phyloP scores from a whole-genome alignment of 164 flowering plant species.

The Umbilicus rupestris region DNA sequence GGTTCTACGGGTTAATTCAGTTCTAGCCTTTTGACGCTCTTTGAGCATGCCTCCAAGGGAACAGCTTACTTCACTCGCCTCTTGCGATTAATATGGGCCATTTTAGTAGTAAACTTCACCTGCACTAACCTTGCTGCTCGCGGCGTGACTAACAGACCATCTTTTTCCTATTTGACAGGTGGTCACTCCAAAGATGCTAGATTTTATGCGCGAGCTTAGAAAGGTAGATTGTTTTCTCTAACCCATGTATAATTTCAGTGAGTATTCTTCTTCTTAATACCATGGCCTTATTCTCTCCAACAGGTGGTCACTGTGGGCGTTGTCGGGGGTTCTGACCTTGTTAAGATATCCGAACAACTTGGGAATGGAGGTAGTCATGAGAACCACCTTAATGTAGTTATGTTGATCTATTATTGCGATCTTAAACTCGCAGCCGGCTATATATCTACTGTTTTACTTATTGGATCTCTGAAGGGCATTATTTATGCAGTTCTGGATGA shows the following conservation, averaged over 20 bases:
- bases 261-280: background rate
- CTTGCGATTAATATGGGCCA: background rate
- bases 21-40: no score
- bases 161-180: conserved; percentile 29
- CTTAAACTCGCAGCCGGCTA: background rate
- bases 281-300: conserved; percentile 10
- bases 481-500: conserved; percentile 58
- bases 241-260: background rate
- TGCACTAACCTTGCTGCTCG: background rate
- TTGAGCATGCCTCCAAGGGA: no score
- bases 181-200: conserved; percentile 58
- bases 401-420: background rate
- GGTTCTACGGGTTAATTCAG: no score
- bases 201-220: conserved; percentile 62
- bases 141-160: background rate
- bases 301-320: conserved; percentile 90
- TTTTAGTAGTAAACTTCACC: background rate
- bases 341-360: conserved; percentile 91
- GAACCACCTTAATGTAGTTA: background rate
- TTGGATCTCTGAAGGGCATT: background rate
- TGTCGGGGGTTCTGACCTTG: conserved; percentile 95
- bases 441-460: background rate
- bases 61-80: no score
- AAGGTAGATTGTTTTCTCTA: conserved; percentile 40
- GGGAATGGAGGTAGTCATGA: conserved; percentile 59